Base-by-base conservation (phyloP, 306 rosid genomes). In the Malus asiatica region DNA sequence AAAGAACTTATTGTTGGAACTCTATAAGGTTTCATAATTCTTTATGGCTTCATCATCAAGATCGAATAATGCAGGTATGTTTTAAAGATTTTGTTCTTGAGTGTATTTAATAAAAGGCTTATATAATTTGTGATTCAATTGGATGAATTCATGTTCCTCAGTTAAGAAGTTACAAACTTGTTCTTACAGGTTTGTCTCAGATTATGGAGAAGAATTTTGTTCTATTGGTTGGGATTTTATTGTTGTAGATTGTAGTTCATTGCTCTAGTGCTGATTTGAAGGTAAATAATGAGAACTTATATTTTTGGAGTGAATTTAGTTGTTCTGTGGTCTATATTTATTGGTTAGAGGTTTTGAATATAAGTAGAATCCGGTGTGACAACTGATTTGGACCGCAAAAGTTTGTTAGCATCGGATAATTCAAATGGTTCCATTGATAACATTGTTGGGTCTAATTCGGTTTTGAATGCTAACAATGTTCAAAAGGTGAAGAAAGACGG, bases 191-290 rank as follows among this genome's bases (percentile, higher is more conserved):
- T 48, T 73, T 68, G n/a, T 62, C 69, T 46, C 77, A 62, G 72
- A 80, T 57, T 46, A 84, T 87, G 90, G 84, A 77, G 70, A 75
- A 75, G 38, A 72, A 22, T 65, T 62, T 82, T 70, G 76, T 76
- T 70, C n/a, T 79, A 78, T 80, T 76, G 76, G 69, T 79, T 75
- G 86, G 86, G 71, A 48, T 82, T 73, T 55, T 79, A 20, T 51
- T 84, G 64, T 52, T 71, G 70, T 70, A 79, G 52, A 60, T 77
- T 19, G 16, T 79, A 46, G n/a, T 73, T 82, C 70, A 67, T 74
- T 84, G 76, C 72, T 63, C 66, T 67, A 40, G 33, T 68, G 79
- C 78, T 79, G 84, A 70, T 79, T 74, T 66, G 32, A 77, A 77
- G 88, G 90, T 84, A 83, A 78, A 53, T 11, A 18, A 66, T 30